Base-by-base conservation (phyloP, 2,329 filamentous ascomycete genomes). In the Onygenales sp. region DNA sequence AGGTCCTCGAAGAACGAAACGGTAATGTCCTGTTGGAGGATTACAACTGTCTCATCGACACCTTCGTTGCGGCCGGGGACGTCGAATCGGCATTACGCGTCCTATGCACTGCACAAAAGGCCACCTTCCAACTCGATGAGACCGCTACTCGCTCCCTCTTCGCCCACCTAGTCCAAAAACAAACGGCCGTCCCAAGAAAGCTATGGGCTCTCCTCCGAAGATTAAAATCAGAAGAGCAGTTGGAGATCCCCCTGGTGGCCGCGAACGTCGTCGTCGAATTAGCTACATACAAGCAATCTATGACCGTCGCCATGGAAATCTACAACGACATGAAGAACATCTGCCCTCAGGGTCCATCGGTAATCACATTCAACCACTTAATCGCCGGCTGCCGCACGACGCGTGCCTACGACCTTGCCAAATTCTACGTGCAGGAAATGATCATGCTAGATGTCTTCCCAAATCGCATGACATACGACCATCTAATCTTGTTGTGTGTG, bases 41-140 rank as follows among this genome's bases (percentile, higher is more conserved):
- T 65, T 95, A 93, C 69, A 89, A 94, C 66, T 78, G 85, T 32
- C 77, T 96, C 32, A 74, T 91, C 6, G 83, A 88, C 54, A 79
- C 86, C 3, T 89, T 94, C 63, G 75, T 82, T 9, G 67, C 68
- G 13, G 72, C 74, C 3, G 75, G 77, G 2, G 82, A 93, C 58
- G 63, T 92, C 7, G 69, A 73, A 27, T 81, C 82, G 31, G 86
- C 87, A 0, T 76, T 95, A 38, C 79, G 81, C 42, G 77, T 87
- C 1, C 74, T 95, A 13, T 81, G 81, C 59, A 84, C 89, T 64
- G 93, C 95, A 85, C 72, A 80, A 21, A 76, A 80, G 55, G 80
- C 83, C 14, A 81, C 83, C 5, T 65, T 85, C 5, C 66, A 77
- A 41, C 75, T 82, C 2, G 78, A 81, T 36, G 65, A 76, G 3